phyloP scores from a whole-genome alignment of 352 stramenopile species.

The Phytophthora citricola region DNA sequence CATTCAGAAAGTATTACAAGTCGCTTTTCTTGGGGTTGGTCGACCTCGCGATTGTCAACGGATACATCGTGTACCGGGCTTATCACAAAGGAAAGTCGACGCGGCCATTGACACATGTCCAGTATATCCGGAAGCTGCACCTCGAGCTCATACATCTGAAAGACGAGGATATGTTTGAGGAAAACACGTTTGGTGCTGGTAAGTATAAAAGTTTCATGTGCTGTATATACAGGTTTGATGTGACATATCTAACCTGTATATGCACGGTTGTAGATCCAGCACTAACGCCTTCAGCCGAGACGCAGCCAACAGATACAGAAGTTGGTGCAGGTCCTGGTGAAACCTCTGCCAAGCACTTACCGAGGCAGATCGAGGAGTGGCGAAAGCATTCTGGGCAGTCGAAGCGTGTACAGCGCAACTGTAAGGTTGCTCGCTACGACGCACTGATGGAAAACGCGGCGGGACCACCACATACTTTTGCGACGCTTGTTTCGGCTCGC shows the following conservation, averaged over 20 bases:
- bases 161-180: constrained; percentile 8
- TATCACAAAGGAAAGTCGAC: not conserved
- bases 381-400: not conserved
- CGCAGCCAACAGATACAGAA: no score
- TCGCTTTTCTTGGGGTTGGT: constrained; percentile 4
- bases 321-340: no score
- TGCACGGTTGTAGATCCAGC: not conserved
- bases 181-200: not conserved
- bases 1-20: constrained; percentile 14
- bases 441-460: not conserved
- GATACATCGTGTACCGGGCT: constrained; percentile 1
- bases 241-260: not conserved
- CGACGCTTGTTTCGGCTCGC: not conserved
- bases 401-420: constrained; percentile 8
- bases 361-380: constrained; percentile 2
- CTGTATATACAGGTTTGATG: not conserved
- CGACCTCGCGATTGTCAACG: constrained; percentile 6
- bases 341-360: not conserved
- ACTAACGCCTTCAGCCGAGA: no score
- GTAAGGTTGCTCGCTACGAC: not conserved
- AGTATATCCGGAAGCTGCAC: not conserved
- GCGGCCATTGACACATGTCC: not conserved
- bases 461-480: constrained; percentile 11
- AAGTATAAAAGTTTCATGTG: not conserved
- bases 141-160: not conserved